phyloP scores from a whole-genome alignment of 2,329 filamentous ascomycete genomes.

The Aspergillus nomiae region DNA sequence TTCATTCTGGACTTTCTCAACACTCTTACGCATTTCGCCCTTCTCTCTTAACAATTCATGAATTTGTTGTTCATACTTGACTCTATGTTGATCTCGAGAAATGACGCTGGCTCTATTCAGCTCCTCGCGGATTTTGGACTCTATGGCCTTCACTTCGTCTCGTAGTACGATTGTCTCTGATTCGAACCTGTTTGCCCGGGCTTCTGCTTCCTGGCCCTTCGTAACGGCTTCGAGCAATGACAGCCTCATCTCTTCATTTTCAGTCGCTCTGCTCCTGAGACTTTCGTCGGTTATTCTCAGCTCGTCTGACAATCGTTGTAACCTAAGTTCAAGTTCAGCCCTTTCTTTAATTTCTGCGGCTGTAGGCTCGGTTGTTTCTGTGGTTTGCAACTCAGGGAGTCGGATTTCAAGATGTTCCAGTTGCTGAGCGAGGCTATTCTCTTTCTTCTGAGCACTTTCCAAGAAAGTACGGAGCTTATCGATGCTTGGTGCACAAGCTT shows the following conservation, averaged over 20 bases:
- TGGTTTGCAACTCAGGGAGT: conserved; percentile 22
- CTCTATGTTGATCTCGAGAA: conserved; percentile 30
- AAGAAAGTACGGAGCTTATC: conserved; percentile 21
- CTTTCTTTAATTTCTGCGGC: conserved; percentile 30
- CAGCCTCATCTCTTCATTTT: conserved; percentile 19
- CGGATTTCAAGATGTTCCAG: conserved; percentile 24
- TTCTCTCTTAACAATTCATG: conserved; percentile 32
- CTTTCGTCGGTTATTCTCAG: conserved; percentile 18
- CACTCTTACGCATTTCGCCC: conserved; percentile 19
- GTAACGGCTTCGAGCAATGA: conserved; percentile 22
- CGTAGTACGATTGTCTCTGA: conserved; percentile 24
- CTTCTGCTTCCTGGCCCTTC: conserved; percentile 21
- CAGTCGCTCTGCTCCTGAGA: conserved; percentile 22
- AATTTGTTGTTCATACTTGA: conserved; percentile 32
- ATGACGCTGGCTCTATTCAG: conserved; percentile 32
- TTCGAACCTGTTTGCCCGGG: conserved; percentile 19
- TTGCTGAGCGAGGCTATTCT: conserved; percentile 30
- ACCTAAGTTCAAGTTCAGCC: conserved; percentile 26
- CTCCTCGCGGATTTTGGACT: conserved; percentile 33
- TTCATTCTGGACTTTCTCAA: conserved; percentile 20
- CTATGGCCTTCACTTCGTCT: conserved; percentile 22
- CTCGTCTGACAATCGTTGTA: conserved; percentile 25
- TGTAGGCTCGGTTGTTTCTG: conserved; percentile 19
- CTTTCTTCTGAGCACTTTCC: conserved; percentile 24
- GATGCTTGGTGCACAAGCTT: conserved; percentile 21